A percentile compares a stretch with the other conserved stretches of the same genome.
phyloP scores from a whole-genome alignment of 306 rosid species.

The Chamaecrista fasciculata region DNA sequence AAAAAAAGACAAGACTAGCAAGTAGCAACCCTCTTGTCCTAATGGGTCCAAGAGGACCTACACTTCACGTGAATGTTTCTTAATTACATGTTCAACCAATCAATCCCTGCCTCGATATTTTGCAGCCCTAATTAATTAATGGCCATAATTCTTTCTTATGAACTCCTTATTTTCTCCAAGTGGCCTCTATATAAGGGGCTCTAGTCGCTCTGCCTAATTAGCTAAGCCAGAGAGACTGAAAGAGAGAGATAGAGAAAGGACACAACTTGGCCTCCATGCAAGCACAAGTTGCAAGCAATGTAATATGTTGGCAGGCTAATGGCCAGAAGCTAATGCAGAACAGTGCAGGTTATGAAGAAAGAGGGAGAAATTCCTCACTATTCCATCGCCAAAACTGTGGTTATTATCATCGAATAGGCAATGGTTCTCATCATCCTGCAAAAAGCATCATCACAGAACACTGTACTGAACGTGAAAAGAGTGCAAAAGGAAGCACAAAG shows the following conservation, averaged over 20 bases:
- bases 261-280: constrained; percentile 31
- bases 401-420: constrained; percentile 24
- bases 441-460: constrained; percentile 20
- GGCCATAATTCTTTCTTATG: neutral
- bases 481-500: constrained; percentile 26
- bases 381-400: constrained; percentile 24
- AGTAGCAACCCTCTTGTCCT: constrained; percentile 10
- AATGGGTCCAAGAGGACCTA: constrained; percentile 31
- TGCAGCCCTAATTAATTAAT: neutral
- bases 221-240: constrained; percentile 23
- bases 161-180: neutral
- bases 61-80: constrained; percentile 40
- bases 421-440: constrained; percentile 19
- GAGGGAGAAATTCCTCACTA: constrained; percentile 13
- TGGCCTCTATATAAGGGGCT: constrained; percentile 36
- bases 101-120: constrained; percentile 11
- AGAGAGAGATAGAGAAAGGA: constrained; percentile 11
- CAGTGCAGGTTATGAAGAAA: constrained; percentile 30
- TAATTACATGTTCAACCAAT: constrained; percentile 21
- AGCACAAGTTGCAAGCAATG: constrained; percentile 32
- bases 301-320: neutral
- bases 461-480: neutral
- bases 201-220: neutral
- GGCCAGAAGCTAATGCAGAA: constrained; percentile 16
- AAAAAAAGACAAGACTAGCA: constrained; percentile 26